Evolutionary conservation across 306 rosid species (phyloP).

Genomic region (Lathyrus tuberosus): DNA sequence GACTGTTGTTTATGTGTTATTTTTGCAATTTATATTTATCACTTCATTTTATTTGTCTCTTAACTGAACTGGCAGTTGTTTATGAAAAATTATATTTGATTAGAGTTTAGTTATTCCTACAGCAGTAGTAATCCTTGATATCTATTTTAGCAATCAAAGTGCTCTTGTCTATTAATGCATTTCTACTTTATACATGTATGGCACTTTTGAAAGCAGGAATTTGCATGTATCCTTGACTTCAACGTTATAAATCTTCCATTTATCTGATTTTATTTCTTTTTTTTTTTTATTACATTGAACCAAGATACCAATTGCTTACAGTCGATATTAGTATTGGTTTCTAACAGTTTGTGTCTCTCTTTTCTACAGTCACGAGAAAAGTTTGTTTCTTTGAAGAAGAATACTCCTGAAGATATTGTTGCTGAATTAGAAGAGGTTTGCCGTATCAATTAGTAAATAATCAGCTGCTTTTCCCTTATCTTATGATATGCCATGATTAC

Average conservation of each 20-base stretch:
- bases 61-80: constrained; percentile 19
- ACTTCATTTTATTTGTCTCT: constrained; percentile 9
- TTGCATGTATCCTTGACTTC: constrained; percentile 31
- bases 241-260: not conserved
- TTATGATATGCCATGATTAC: constrained; percentile 9
- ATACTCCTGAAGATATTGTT: constrained; percentile 80
- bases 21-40: constrained; percentile 17
- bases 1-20: constrained; percentile 9
- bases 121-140: constrained; percentile 9
- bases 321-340: constrained; percentile 16
- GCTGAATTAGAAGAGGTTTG: constrained; percentile 91
- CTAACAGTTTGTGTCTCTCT: constrained; percentile 36
- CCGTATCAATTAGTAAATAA: constrained; percentile 41
- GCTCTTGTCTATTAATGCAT: constrained; percentile 3
- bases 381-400: constrained; percentile 90
- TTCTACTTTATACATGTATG: constrained; percentile 8
- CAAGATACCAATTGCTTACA: constrained; percentile 18
- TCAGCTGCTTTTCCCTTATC: constrained; percentile 19
- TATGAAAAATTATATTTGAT: constrained; percentile 22
- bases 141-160: constrained; percentile 16
- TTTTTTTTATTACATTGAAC: constrained; percentile 25
- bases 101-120: constrained; percentile 19
- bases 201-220: constrained; percentile 16
- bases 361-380: constrained; percentile 80
- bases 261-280: constrained; percentile 26